Evolutionary conservation across 352 stramenopile genomes (phyloP), one percentile per base, ranked within the genome.

Genomic region (Pythium periplocum): DNA sequence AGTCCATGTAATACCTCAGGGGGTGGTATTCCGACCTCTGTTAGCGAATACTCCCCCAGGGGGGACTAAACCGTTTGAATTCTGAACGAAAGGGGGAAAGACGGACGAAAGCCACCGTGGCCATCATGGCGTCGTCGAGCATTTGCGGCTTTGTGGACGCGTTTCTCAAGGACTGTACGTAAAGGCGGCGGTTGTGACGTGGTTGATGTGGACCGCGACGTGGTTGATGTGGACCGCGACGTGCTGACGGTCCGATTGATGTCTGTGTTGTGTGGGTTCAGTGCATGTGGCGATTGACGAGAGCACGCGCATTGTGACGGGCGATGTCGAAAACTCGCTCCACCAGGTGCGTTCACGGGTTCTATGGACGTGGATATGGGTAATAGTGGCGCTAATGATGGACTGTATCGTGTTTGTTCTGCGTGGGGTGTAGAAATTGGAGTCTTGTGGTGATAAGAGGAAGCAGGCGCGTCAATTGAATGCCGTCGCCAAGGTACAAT

Each of bases 281-380:
- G 77, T 87, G 51, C 72, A 69, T 33, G 45, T 64, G 7, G 62
- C 72, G 31, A 69, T 83, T 44, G 51, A 53, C 7, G 72, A 85
- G 46, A 83, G 72, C 51, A 64, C 76, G 26, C 72, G 66, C 10
- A 69, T 72, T 47, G 78, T 81, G 42, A 83, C 64, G 2, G 78
- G 78, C 4, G 75, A 86, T 54, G 62, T 88, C 60, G 78, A 88
- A 55, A 88, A 86, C 61, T 61, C 70, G 17, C 66, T 88, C 17
- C 78, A 88, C 47, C 71, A 86, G 69, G 77, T 87, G 38, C 4
- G 51, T 17, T 59, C 47, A 48, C 6, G 5, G 9, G 34, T 7
- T 11, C 2, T 37, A 8, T 35, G 10, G 6, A 8, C 45, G 10
- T 51, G 9, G 43, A 5, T 31, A 37, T 12, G 17, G 17, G 17